Percentiles rank a stretch among this genome's conserved stretches.
These are phyloP conservation scores for Candida nitratophila DNA, from an alignment of 805 yeast species.

Conservation along the genomic window DNA sequence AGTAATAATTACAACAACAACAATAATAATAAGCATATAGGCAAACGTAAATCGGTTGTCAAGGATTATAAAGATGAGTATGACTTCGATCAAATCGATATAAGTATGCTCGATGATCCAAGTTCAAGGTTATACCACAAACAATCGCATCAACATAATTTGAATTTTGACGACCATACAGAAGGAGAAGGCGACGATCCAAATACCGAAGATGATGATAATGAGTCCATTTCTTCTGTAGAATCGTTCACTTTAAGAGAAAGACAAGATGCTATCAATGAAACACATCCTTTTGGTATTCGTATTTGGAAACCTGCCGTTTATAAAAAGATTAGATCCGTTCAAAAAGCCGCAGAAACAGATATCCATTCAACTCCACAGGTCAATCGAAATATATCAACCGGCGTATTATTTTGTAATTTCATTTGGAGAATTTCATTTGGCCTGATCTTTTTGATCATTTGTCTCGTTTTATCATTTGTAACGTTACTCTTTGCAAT, in stretches of 20 bases:
- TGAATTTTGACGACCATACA: slow-evolving; percentile 4
- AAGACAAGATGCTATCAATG: slow-evolving; percentile 92
- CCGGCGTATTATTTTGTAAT: slow-evolving; percentile 64
- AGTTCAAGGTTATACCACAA: neutral
- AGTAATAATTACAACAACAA: neutral
- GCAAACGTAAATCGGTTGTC: neutral
- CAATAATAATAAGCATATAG: neutral
- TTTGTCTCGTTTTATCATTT: slow-evolving; percentile 46
- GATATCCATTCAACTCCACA: slow-evolving; percentile 77
- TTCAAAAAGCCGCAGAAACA: slow-evolving; percentile 82
- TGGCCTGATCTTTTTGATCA: slow-evolving; percentile 53
- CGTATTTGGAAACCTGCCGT: slow-evolving; percentile 98
- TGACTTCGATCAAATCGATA: neutral
- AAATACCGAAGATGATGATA: slow-evolving; percentile 23
- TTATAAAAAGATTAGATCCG: slow-evolving; percentile 88
- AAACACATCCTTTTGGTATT: slow-evolving; percentile 97
- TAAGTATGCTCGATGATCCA: neutral
- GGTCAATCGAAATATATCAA: slow-evolving; percentile 43
- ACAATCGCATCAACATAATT: neutral
- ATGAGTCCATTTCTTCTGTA: slow-evolving; percentile 36
- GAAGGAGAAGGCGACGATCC: slow-evolving; percentile 9
- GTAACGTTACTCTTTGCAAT: slow-evolving; percentile 38
- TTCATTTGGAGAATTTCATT: slow-evolving; percentile 65
- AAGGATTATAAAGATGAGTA: neutral
- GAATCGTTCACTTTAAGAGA: slow-evolving; percentile 87